These are phyloP conservation scores for Syncephalastrum monosporum DNA, from an alignment of 371 early-diverging fungal species.

Conservation along the genomic window DNA sequence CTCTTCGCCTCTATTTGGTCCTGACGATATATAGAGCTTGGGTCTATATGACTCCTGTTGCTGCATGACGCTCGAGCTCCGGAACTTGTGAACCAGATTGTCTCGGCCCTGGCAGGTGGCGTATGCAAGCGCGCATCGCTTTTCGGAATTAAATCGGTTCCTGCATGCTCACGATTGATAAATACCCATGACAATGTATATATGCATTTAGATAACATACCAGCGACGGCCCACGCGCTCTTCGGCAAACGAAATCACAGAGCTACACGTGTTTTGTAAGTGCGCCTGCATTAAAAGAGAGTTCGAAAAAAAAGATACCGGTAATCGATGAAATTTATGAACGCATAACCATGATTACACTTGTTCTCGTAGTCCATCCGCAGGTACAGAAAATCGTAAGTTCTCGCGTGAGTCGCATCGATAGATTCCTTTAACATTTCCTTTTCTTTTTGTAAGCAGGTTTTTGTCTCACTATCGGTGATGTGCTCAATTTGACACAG, in stretches of 20 bases:
- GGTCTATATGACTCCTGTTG: constrained; percentile 75
- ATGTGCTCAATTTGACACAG: not conserved
- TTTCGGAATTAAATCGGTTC: constrained; percentile 86
- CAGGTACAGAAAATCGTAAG: constrained; percentile 87
- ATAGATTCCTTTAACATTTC: constrained; percentile 80
- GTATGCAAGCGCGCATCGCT: constrained; percentile 81
- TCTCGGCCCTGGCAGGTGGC: constrained; percentile 88
- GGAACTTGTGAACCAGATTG: constrained; percentile 82
- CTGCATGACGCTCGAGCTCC: constrained; percentile 79
- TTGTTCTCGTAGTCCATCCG: constrained; percentile 89
- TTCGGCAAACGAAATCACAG: constrained; percentile 71
- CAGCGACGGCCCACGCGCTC: constrained; percentile 82
- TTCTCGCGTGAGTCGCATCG: constrained; percentile 72
- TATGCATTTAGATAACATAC: constrained; percentile 19
- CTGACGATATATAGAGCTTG: constrained; percentile 69
- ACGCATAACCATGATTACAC: constrained; percentile 89
- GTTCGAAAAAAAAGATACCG: constrained; percentile 23
- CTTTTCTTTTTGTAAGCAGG: constrained; percentile 22
- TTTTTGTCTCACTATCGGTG: not conserved
- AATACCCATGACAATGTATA: not conserved
- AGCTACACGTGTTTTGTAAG: constrained; percentile 21
- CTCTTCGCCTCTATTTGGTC: constrained; percentile 61
- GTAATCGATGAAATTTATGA: constrained; percentile 81
- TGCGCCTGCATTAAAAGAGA: not conserved
- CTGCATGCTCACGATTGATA: constrained; percentile 17